Conservation (phyloP, 495 filamentous ascomycete species). For the Neurospora intermedia region DNA sequence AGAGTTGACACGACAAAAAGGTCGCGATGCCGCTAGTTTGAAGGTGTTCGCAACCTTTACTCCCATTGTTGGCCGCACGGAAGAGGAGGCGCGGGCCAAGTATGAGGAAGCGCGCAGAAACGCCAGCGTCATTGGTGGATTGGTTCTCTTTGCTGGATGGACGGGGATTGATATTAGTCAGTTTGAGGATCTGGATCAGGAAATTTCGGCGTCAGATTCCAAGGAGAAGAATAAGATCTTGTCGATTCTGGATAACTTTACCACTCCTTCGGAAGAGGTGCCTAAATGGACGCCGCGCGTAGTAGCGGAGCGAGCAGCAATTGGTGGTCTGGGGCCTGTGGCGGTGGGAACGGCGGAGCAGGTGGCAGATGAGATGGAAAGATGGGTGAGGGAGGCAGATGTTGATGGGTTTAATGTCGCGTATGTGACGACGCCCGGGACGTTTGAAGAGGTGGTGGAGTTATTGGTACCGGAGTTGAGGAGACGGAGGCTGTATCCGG, state of each 20-base stretch:
- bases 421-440: conserved; percentile 34
- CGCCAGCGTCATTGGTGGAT: conserved; percentile 42
- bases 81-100: conserved; percentile 46
- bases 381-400: conserved; percentile 50
- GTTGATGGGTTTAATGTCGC: conserved; percentile 54
- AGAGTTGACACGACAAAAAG: conserved; percentile 35
- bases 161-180: conserved; percentile 52
- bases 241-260: conserved; percentile 40
- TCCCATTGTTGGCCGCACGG: conserved; percentile 44
- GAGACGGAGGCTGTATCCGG: conserved; percentile 27
- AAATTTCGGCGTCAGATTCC: conserved; percentile 41
- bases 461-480: conserved; percentile 33
- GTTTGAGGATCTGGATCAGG: conserved; percentile 33
- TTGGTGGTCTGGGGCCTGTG: conserved; percentile 46
- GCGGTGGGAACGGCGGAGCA: conserved; percentile 44
- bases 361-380: conserved; percentile 51
- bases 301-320: conserved; percentile 44
- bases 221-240: conserved; percentile 42
- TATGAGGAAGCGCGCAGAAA: conserved; percentile 41
- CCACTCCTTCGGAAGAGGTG: conserved; percentile 37
- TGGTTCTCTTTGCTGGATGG: conserved; percentile 52
- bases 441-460: conserved; percentile 37
- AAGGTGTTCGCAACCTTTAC: conserved; percentile 53
- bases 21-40: conserved; percentile 44
- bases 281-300: conserved; percentile 44